Conservation (phyloP, 2,329 filamentous ascomycete genomes). For the Penicillium sp. region DNA sequence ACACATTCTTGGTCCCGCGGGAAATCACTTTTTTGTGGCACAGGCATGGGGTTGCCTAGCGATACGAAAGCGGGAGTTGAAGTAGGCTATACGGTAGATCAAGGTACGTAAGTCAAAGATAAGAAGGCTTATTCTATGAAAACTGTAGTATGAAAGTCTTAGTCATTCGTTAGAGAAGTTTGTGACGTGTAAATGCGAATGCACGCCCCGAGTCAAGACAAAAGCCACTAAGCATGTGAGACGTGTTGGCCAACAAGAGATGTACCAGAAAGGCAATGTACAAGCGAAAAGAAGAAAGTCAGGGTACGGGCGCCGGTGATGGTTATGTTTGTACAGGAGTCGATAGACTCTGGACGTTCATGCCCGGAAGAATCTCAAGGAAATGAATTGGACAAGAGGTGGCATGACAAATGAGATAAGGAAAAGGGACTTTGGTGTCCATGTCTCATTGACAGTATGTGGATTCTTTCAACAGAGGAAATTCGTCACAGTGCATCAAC, state of each 20-base stretch:
- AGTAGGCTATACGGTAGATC: no score
- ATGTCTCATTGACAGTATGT: slow-evolving; percentile 1
- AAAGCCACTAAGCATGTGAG: background rate
- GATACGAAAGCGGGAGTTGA: no score
- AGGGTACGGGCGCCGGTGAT: slow-evolving; percentile 3
- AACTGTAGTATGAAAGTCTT: slow-evolving; percentile 1
- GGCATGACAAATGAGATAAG: background rate
- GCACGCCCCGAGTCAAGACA: background rate
- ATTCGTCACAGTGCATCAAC: slow-evolving; percentile 10
- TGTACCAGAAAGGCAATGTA: background rate
- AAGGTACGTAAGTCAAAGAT: no score
- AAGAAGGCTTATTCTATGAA: background rate
- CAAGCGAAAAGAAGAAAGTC: background rate
- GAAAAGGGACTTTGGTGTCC: background rate
- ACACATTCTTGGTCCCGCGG: no score
- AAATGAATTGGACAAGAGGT: background rate
- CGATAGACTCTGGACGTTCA: background rate
- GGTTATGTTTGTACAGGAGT: slow-evolving; percentile 4
- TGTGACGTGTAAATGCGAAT: slow-evolving; percentile 1
- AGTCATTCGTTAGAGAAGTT: slow-evolving; percentile 12
- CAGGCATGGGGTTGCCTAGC: no score
- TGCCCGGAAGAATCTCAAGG: background rate
- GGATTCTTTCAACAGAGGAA: slow-evolving; percentile 1
- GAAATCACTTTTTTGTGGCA: no score
- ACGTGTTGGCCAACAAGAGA: background rate